Evolutionary conservation across 179 eudicot species (phyloP).

Genomic region (Spinacia oleracea): DNA sequence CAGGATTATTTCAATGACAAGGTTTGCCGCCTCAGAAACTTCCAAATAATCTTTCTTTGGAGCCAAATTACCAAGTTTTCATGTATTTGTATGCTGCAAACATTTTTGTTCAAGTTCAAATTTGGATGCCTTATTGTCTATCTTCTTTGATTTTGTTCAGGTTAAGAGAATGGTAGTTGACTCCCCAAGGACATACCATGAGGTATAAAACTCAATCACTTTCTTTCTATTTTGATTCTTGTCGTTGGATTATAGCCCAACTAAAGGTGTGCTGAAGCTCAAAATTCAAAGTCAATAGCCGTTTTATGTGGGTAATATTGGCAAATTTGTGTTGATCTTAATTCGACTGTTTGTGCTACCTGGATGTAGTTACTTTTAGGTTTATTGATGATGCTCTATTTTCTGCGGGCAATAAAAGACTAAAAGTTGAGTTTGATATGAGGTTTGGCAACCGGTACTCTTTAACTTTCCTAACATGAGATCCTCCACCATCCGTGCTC

Average conservation of each 20-base stretch:
- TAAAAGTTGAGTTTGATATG: background rate
- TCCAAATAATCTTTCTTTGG: background rate
- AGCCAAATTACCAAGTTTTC: background rate
- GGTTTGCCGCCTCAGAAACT: slow-evolving; percentile 37
- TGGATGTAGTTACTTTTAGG: slow-evolving; percentile 1
- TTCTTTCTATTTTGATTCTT: background rate
- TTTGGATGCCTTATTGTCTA: background rate
- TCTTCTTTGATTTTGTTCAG: slow-evolving; percentile 45
- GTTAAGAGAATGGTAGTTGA: slow-evolving; percentile 90
- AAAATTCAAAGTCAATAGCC: background rate
- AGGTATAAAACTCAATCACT: slow-evolving; percentile 44
- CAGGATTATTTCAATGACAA: slow-evolving; percentile 91
- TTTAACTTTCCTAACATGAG: background rate
- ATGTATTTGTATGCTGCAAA: background rate
- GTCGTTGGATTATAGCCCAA: background rate
- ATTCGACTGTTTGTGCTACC: background rate
- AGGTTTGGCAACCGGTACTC: background rate
- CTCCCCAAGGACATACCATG: slow-evolving; percentile 90
- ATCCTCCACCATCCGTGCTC: background rate
- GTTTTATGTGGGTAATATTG: background rate
- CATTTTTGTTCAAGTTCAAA: background rate
- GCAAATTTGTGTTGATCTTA: background rate
- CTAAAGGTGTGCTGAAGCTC: background rate
- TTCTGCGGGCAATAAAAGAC: slow-evolving; percentile 6
- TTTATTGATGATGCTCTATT: slow-evolving; percentile 2